Evolutionary conservation across 768 basidiomycete genomes (phyloP).

Genomic region (Tylopilus intermedius): DNA sequence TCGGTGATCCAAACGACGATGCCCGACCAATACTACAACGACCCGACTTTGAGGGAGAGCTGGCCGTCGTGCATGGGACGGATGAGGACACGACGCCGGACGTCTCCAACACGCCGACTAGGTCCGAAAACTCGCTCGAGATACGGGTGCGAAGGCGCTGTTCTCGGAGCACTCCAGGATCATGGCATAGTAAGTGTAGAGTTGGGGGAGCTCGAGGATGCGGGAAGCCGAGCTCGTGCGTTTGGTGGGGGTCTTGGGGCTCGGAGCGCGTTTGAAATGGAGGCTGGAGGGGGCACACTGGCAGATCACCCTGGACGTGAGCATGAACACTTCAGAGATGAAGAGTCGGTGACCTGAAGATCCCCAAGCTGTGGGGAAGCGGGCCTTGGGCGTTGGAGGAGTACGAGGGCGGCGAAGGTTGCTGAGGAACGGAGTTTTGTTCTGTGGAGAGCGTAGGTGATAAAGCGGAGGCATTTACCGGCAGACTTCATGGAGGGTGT

Average conservation of each 20-base stretch:
- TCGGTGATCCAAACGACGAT: constrained; percentile 46
- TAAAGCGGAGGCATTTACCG: no score
- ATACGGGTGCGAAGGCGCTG: constrained; percentile 58
- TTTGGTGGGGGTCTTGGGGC: constrained; percentile 44
- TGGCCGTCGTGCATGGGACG: constrained; percentile 29
- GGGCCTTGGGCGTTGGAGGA: no score
- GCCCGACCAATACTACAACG: constrained; percentile 54
- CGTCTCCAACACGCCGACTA: constrained; percentile 68
- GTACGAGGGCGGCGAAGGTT: no score
- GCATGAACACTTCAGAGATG: no score
- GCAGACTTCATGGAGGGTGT: no score
- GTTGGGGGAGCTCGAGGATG: constrained; percentile 52
- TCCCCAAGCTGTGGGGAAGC: no score
- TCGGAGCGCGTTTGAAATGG: no score
- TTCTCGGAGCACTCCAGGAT: constrained; percentile 54
- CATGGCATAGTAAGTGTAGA: constrained; percentile 60
- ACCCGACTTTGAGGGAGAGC: constrained; percentile 43
- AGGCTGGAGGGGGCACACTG: no score
- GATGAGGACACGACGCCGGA: constrained; percentile 52
- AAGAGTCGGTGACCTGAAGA: no score
- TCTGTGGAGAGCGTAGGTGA: no score
- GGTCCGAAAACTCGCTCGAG: constrained; percentile 74
- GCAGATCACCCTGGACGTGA: no score
- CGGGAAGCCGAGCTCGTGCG: constrained; percentile 41
- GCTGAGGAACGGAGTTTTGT: no score